phyloP scores from a whole-genome alignment of 768 basidiomycete genomes.

The Suillus subaureus region DNA sequence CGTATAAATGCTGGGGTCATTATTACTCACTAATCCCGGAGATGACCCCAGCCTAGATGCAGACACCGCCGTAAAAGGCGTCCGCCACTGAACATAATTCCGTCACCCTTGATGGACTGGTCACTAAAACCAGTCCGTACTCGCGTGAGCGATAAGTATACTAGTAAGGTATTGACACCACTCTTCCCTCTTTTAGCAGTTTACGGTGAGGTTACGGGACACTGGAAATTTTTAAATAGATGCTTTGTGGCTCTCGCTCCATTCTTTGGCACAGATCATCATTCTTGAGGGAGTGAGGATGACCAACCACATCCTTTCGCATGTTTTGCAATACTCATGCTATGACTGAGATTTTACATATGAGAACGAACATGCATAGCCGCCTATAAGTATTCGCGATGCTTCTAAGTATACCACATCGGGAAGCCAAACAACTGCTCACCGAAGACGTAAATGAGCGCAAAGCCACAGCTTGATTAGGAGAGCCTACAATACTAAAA shows the following conservation, averaged over 20 bases:
- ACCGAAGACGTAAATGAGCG: slow-evolving; percentile 9
- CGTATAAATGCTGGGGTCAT: not conserved
- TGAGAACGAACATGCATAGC: slow-evolving; percentile 1
- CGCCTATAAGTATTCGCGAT: not conserved
- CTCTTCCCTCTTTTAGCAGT: not conserved
- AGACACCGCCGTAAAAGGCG: slow-evolving; percentile 5
- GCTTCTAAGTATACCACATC: not conserved
- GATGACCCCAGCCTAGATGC: slow-evolving; percentile 5
- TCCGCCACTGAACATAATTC: not conserved
- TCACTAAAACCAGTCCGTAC: not conserved
- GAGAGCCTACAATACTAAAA: not conserved
- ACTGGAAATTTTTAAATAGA: not conserved
- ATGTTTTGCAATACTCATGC: not conserved
- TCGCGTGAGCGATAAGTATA: not conserved
- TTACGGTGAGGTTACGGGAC: not conserved
- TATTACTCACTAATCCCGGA: slow-evolving; percentile 1
- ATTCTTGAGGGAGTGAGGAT: not conserved
- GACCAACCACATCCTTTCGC: not conserved
- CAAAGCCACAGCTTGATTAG: slow-evolving; percentile 1
- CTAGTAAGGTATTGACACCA: not conserved
- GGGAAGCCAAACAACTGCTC: slow-evolving; percentile 3
- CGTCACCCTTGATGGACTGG: not conserved
- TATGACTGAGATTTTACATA: slow-evolving; percentile 1
- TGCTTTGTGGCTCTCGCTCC: not conserved
- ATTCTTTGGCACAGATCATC: not conserved